Evolutionary conservation across 2,329 filamentous ascomycete genomes (phyloP).

Genomic region (Didymosphaeria variabile): DNA sequence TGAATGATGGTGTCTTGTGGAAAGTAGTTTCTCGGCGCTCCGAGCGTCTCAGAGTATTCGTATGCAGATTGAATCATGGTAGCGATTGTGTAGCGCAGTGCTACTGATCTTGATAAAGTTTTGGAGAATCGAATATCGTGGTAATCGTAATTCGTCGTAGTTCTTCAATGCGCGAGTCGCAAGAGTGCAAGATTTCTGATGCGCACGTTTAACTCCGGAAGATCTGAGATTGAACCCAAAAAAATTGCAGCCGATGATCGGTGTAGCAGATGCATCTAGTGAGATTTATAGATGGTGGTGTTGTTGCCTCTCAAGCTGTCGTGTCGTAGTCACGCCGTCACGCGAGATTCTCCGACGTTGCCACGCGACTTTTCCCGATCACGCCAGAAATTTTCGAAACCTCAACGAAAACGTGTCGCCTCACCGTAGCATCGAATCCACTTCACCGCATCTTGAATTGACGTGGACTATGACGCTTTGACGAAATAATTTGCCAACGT

Average conservation of each 20-base stretch:
- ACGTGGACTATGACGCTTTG: conserved; percentile 19
- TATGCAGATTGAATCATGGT: conserved; percentile 14
- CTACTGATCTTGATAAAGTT: neutral
- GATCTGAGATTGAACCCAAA: neutral
- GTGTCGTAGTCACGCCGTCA: conserved; percentile 12
- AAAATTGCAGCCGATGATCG: neutral
- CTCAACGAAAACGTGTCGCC: neutral
- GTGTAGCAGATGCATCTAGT: neutral
- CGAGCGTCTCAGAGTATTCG: conserved; percentile 7
- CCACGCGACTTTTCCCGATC: conserved; percentile 14
- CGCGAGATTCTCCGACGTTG: conserved; percentile 8
- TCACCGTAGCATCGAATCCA: neutral
- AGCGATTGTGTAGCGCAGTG: neutral
- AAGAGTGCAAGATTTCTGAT: neutral
- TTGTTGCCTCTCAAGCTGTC: conserved; percentile 1
- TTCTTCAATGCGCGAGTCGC: neutral
- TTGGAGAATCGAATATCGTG: neutral
- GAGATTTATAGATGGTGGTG: neutral
- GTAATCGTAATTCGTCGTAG: neutral
- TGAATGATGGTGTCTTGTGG: conserved; percentile 9
- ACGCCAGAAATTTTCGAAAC: conserved; percentile 9
- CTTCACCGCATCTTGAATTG: neutral
- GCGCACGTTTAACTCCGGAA: neutral
- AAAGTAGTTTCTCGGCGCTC: neutral
- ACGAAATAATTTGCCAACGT: conserved; percentile 45